Conservation (phyloP, 352 stramenopile genomes). For the Phytophthora crassamura region DNA sequence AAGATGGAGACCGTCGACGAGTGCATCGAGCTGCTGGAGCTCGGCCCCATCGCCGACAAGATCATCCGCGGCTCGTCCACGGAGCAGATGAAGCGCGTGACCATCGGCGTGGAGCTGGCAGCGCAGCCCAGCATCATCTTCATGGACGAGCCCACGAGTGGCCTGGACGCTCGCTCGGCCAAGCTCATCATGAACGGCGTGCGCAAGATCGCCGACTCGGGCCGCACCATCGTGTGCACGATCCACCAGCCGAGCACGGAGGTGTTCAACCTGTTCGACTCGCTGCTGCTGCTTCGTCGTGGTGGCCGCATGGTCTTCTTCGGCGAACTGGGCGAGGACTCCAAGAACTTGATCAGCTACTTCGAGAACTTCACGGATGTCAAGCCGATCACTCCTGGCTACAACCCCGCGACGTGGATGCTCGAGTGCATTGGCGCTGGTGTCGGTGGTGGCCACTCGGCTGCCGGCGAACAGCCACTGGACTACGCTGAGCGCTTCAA, state of each 20-base stretch:
- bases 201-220: no score
- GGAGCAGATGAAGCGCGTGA: conserved; percentile 58
- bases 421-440: conserved; percentile 57
- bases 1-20: conserved; percentile 45
- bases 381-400: conserved; percentile 56
- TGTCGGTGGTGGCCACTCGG: conserved; percentile 34
- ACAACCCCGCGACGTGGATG: conserved; percentile 85
- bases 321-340: conserved; percentile 56
- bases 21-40: conserved; percentile 39
- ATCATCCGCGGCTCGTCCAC: conserved; percentile 48
- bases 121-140: conserved; percentile 72
- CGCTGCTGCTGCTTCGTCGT: conserved; percentile 53
- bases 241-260: conserved; percentile 89
- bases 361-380: conserved; percentile 75
- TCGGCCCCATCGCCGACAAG: conserved; percentile 34
- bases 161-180: no score
- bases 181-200: no score
- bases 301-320: conserved; percentile 66
- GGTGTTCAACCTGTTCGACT: conserved; percentile 86
- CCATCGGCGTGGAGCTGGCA: conserved; percentile 69
- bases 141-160: conserved; percentile 36
- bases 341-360: conserved; percentile 71
- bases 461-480: no score
- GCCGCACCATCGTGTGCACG: conserved; percentile 75
- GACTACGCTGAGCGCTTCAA: conserved; percentile 58